phyloP scores from a whole-genome alignment of 345 rosid species.

The Salix caprea region DNA sequence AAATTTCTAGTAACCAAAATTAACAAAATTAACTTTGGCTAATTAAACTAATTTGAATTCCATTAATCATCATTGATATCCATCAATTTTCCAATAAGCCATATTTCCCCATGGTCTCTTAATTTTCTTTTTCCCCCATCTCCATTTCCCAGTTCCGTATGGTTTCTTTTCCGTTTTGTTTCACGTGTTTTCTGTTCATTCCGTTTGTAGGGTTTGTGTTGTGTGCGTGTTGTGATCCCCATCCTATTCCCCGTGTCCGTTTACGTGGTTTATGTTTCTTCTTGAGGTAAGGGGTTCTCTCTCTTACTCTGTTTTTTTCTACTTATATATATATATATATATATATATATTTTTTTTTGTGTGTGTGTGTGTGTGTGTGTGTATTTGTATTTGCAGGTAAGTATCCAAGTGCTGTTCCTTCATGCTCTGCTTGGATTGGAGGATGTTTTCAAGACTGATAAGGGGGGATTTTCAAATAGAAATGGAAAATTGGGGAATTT shows the following conservation, averaged over 20 bases:
- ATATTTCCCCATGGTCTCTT: not conserved
- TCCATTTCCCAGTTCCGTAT: not conserved
- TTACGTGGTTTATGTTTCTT: not conserved
- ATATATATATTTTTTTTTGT: not conserved
- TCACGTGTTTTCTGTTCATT: conserved; percentile 7
- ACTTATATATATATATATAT: too few species aligned
- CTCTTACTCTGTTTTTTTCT: not conserved
- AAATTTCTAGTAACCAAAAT: not conserved
- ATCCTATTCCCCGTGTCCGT: not conserved
- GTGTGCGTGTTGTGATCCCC: not conserved
- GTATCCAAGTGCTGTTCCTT: too few species aligned
- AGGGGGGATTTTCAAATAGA: not conserved
- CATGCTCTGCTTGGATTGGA: not conserved
- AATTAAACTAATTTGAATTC: not conserved
- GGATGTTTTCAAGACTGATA: not conserved
- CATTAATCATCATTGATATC: not conserved
- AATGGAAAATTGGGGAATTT: not conserved
- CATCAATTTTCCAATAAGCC: not conserved
- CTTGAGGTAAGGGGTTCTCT: not conserved
- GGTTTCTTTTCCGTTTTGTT: not conserved
- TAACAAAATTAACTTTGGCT: not conserved
- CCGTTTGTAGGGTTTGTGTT: not conserved
- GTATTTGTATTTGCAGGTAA: not conserved
- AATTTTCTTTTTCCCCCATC: too few species aligned
- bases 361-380: too few species aligned